phyloP scores from a whole-genome alignment of 495 filamentous ascomycete species.

The Chaetomium fimeti region DNA sequence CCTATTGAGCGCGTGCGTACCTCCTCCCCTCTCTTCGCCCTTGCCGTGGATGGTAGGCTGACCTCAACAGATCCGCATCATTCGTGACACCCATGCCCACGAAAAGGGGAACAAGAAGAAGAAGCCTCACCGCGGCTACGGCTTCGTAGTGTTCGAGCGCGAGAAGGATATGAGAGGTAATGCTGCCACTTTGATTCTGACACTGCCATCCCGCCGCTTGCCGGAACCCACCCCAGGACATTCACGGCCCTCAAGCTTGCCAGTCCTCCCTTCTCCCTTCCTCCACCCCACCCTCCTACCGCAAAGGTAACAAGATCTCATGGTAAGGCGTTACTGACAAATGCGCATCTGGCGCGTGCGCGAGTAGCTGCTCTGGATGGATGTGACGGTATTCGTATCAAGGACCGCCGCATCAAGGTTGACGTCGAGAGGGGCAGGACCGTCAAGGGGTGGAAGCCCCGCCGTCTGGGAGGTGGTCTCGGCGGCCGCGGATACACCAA shows the following conservation, averaged over 20 bases:
- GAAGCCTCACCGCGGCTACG: slow-evolving; percentile 87
- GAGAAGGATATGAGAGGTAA: slow-evolving; percentile 99
- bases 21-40: background rate
- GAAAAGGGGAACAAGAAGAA: slow-evolving; percentile 73
- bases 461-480: slow-evolving; percentile 86
- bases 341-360: slow-evolving; percentile 53
- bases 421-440: slow-evolving; percentile 96
- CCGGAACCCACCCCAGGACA: slow-evolving; percentile 35
- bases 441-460: slow-evolving; percentile 90
- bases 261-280: slow-evolving; percentile 37
- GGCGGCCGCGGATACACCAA: slow-evolving; percentile 94
- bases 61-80: slow-evolving; percentile 75
- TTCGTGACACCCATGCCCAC: slow-evolving; percentile 64
- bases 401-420: slow-evolving; percentile 85
- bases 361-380: slow-evolving; percentile 57
- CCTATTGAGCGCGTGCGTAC: slow-evolving; percentile 82
- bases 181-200: slow-evolving; percentile 40
- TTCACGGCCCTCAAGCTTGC: slow-evolving; percentile 58
- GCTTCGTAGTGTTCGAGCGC: slow-evolving; percentile 94
- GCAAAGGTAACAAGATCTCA: slow-evolving; percentile 38
- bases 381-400: slow-evolving; percentile 86
- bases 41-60: slow-evolving; percentile 12
- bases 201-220: slow-evolving; percentile 34
- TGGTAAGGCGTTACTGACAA: slow-evolving; percentile 59
- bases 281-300: slow-evolving; percentile 9